Conservation (phyloP, 495 filamentous ascomycete species). For the Terfezia boudieri region DNA sequence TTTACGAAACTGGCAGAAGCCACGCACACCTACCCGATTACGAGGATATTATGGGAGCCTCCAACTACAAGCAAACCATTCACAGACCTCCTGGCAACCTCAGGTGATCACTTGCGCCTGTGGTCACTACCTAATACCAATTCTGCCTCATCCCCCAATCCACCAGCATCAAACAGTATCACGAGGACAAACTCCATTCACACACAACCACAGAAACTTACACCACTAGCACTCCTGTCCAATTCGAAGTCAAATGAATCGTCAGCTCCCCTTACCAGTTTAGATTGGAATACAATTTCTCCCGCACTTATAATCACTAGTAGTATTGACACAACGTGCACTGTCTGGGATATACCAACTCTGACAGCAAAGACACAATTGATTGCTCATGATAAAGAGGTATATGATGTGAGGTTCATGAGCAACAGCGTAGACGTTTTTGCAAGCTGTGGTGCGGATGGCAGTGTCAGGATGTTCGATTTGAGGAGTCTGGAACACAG, state of each 20-base stretch:
- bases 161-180: constrained; percentile 44
- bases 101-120: constrained; percentile 82
- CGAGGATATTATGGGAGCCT: constrained; percentile 88
- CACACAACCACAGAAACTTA: constrained; percentile 62
- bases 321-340: constrained; percentile 97
- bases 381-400: constrained; percentile 97
- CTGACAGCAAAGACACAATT: constrained; percentile 95
- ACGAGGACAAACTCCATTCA: constrained; percentile 38
- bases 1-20: constrained; percentile 93
- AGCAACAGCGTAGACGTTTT: constrained; percentile 92
- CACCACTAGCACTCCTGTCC: constrained; percentile 75
- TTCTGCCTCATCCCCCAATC: constrained; percentile 23
- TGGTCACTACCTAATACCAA: constrained; percentile 52
- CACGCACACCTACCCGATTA: constrained; percentile 93
- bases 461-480: constrained; percentile 97
- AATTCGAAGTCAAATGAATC: constrained; percentile 98
- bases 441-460: constrained; percentile 91
- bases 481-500: constrained; percentile 89
- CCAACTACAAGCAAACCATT: constrained; percentile 92
- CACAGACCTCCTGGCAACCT: constrained; percentile 88
- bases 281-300: constrained; percentile 95
- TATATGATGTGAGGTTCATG: constrained; percentile 95
- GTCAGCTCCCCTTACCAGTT: constrained; percentile 80
- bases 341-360: constrained; percentile 99
- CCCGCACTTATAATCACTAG: constrained; percentile 95